Evolutionary conservation across 106 monocot genomes (phyloP).

Genomic region (Dioscorea dumetorum): DNA sequence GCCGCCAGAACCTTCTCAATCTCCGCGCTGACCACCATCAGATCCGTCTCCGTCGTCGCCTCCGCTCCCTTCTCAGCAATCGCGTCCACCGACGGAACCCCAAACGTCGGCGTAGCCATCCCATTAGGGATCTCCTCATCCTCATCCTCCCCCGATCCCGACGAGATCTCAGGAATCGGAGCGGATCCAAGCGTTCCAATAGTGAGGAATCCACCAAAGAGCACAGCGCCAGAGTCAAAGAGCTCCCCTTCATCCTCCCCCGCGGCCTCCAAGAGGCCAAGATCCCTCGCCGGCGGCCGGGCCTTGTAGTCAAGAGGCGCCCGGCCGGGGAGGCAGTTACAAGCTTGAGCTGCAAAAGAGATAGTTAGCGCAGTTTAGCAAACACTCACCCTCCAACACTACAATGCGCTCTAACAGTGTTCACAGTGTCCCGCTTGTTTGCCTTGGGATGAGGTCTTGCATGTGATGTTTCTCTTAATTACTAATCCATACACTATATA

Average conservation of each 20-base stretch:
- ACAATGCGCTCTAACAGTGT: neutral
- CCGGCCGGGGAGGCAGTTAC: slow-evolving; percentile 42
- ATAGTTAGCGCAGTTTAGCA: slow-evolving; percentile 1
- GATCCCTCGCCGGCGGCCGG: slow-evolving; percentile 3
- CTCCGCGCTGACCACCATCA: slow-evolving; percentile 28
- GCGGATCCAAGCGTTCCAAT: slow-evolving; percentile 61
- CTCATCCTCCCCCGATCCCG: slow-evolving; percentile 4
- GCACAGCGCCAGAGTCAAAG: neutral
- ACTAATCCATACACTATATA: neutral
- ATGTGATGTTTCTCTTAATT: neutral
- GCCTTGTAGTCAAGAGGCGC: slow-evolving; percentile 24
- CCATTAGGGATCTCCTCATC: neutral
- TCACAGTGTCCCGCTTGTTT: no score
- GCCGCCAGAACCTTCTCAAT: slow-evolving; percentile 31
- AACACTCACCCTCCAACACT: neutral
- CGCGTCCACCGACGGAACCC: slow-evolving; percentile 8
- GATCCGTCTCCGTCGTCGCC: slow-evolving; percentile 18
- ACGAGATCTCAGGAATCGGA: slow-evolving; percentile 8
- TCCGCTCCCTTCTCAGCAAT: slow-evolving; percentile 32
- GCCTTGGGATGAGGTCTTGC: neutral
- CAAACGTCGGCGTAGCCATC: neutral
- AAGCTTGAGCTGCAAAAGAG: slow-evolving; percentile 26
- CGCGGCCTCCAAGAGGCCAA: slow-evolving; percentile 1
- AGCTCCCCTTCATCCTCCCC: neutral
- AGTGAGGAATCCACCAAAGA: slow-evolving; percentile 48